Evolutionary conservation across 2,329 filamentous ascomycete genomes (phyloP).

Genomic region (Colletotrichum salicis): DNA sequence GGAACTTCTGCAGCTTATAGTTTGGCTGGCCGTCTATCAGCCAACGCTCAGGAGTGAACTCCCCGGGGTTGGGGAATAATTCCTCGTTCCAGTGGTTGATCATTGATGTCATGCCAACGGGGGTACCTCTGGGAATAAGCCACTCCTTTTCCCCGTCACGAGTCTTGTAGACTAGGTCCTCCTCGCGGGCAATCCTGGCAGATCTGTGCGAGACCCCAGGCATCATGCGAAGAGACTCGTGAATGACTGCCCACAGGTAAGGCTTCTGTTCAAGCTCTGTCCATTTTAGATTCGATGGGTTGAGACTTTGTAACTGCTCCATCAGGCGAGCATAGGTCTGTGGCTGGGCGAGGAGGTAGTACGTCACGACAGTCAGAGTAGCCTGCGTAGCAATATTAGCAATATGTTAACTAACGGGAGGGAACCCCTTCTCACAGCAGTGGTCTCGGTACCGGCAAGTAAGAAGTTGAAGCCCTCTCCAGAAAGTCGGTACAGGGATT

Average conservation of each 20-base stretch:
- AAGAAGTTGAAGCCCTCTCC: constrained; percentile 49
- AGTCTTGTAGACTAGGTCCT: constrained; percentile 39
- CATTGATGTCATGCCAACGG: constrained; percentile 38
- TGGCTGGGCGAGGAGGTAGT: constrained; percentile 43
- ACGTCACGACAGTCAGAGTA: constrained; percentile 42
- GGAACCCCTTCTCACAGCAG: constrained; percentile 40
- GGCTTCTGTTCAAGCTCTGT: constrained; percentile 50
- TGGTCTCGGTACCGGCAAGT: constrained; percentile 65
- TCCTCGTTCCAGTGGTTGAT: constrained; percentile 38
- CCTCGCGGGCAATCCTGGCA: constrained; percentile 36
- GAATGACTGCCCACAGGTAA: constrained; percentile 44
- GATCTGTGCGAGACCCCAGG: constrained; percentile 37
- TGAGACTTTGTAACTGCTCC: constrained; percentile 41
- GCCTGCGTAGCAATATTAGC: constrained; percentile 22
- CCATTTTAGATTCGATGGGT: constrained; percentile 40
- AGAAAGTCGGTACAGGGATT: constrained; percentile 31
- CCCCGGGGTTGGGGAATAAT: constrained; percentile 33
- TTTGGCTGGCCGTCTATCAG: constrained; percentile 33
- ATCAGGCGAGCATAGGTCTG: constrained; percentile 38
- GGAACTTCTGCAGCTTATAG: constrained; percentile 33
- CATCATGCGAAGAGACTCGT: constrained; percentile 40
- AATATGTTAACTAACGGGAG: background rate
- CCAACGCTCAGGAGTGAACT: constrained; percentile 41
- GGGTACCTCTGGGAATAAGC: constrained; percentile 37
- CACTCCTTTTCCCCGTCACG: constrained; percentile 35